These are phyloP conservation scores for Mangifera indica DNA, from an alignment of 345 rosid species.

Conservation along the genomic window DNA sequence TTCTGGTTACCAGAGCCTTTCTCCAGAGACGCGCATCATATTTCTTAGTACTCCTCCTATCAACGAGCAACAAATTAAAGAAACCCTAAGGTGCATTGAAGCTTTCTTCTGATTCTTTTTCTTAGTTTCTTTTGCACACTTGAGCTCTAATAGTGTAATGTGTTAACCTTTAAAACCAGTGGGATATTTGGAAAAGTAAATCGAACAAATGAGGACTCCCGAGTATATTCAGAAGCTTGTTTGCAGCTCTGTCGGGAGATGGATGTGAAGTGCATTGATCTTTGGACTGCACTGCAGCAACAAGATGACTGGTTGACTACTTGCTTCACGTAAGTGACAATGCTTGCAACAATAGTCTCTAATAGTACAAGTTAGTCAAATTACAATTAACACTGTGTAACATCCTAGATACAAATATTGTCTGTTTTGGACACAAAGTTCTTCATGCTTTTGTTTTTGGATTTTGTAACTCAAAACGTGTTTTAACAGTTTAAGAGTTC, in stretches of 20 bases:
- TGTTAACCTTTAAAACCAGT: slow-evolving; percentile 17
- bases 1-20: slow-evolving; percentile 54
- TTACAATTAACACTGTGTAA: too few relatives aligned
- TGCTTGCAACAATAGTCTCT: too few relatives aligned
- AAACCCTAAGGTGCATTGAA: slow-evolving; percentile 26
- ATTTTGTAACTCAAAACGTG: too few relatives aligned
- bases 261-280: slow-evolving; percentile 56
- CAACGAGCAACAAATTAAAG: slow-evolving; percentile 48
- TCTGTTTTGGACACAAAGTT: too few relatives aligned
- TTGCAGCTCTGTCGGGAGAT: slow-evolving; percentile 63
- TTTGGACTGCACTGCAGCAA: slow-evolving; percentile 65
- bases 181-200: slow-evolving; percentile 23
- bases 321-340: slow-evolving; percentile 67
- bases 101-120: not conserved
- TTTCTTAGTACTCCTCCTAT: slow-evolving; percentile 74
- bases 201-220: slow-evolving; percentile 63
- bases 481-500: too few relatives aligned
- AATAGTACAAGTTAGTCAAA: too few relatives aligned
- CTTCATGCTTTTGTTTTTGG: too few relatives aligned
- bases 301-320: slow-evolving; percentile 57
- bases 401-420: too few relatives aligned
- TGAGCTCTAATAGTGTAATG: not conserved
- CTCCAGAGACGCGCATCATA: slow-evolving; percentile 60
- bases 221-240: slow-evolving; percentile 66
- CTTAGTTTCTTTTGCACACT: not conserved